Conservation (phyloP, 345 rosid species). For the Boechera retrofracta region DNA sequence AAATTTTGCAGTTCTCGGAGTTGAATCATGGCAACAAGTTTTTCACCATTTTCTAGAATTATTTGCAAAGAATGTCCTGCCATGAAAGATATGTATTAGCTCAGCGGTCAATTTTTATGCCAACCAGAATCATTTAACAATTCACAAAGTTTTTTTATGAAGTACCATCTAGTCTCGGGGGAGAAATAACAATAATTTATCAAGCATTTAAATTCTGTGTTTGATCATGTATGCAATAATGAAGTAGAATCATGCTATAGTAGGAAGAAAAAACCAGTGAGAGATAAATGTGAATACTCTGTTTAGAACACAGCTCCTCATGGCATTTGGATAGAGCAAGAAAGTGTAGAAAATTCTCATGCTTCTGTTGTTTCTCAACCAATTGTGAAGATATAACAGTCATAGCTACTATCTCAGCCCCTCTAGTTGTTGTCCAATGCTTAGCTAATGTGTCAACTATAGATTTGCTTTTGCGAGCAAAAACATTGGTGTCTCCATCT, state of each 20-base stretch:
- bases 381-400: constrained; percentile 74
- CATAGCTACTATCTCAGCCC: constrained; percentile 88
- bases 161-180: constrained; percentile 11
- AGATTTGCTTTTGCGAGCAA: constrained; percentile 80
- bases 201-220: constrained; percentile 4
- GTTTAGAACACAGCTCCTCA: constrained; percentile 83
- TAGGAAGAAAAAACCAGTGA: constrained; percentile 8
- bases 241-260: constrained; percentile 17
- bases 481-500: constrained; percentile 85
- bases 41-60: constrained; percentile 94
- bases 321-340: constrained; percentile 98
- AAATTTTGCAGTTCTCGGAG: constrained; percentile 79
- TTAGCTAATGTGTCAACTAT: constrained; percentile 93
- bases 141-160: not conserved
- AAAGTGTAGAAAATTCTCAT: constrained; percentile 82
- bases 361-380: constrained; percentile 89
- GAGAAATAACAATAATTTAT: constrained; percentile 1
- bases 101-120: constrained; percentile 13
- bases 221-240: constrained; percentile 12
- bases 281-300: constrained; percentile 57
- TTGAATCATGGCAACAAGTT: constrained; percentile 86
- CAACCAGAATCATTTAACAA: constrained; percentile 11
- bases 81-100: constrained; percentile 33
- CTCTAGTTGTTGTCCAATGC: constrained; percentile 98
- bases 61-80: constrained; percentile 80